phyloP scores from a whole-genome alignment of 2,329 filamentous ascomycete species.

The Nemania bipapillata region DNA sequence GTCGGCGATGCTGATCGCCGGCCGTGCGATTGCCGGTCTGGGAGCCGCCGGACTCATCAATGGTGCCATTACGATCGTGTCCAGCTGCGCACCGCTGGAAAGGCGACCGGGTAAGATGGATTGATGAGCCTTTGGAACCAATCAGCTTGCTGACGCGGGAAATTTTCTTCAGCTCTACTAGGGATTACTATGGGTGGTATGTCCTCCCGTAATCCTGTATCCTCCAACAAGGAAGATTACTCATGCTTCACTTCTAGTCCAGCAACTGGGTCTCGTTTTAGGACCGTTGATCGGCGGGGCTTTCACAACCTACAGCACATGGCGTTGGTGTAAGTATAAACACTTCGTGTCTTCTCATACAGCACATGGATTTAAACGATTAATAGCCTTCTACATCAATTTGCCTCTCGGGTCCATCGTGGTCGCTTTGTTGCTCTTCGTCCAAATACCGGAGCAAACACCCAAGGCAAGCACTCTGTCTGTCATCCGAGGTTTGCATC shows the following conservation, averaged over 20 bases:
- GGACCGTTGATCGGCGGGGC: slow-evolving; percentile 35
- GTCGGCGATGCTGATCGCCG: slow-evolving; percentile 28
- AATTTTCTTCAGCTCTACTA: not conserved
- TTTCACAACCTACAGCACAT: slow-evolving; percentile 31
- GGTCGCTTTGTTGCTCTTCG: not conserved
- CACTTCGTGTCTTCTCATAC: not conserved
- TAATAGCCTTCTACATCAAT: slow-evolving; percentile 22
- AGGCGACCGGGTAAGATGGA: slow-evolving; percentile 26
- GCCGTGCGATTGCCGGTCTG: slow-evolving; percentile 26
- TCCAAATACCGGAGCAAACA: not conserved
- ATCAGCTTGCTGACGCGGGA: not conserved
- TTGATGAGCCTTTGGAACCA: not conserved
- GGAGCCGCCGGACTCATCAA: slow-evolving; percentile 27
- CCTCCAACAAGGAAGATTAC: not conserved
- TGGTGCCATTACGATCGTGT: slow-evolving; percentile 30
- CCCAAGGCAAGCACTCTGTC: not conserved
- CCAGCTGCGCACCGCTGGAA: slow-evolving; percentile 22
- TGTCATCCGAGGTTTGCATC: slow-evolving; percentile 21
- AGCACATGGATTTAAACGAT: no score
- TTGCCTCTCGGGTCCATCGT: not conserved
- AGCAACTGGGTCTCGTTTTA: slow-evolving; percentile 27
- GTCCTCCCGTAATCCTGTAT: not conserved
- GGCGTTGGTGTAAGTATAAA: slow-evolving; percentile 37
- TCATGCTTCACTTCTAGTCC: slow-evolving; percentile 6
- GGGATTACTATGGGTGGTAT: slow-evolving; percentile 14